phyloP scores from a whole-genome alignment of 345 rosid species.

The Ceriops decandra region DNA sequence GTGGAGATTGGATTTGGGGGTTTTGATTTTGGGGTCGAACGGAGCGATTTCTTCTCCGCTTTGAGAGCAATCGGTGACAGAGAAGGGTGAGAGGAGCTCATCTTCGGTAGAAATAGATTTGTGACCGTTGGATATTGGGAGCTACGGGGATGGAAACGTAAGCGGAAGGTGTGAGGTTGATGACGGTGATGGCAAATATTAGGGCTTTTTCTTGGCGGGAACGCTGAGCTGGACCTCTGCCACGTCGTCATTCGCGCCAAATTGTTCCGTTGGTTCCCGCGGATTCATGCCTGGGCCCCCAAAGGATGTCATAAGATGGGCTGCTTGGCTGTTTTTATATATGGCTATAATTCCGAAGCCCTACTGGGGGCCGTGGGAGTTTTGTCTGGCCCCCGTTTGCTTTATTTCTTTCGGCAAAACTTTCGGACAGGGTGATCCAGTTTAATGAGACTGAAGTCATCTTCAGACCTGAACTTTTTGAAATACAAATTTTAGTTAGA shows the following conservation, averaged over 20 bases:
- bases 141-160: not conserved
- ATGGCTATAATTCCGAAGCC: too few relatives aligned
- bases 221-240: conserved; percentile 32
- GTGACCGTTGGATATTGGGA: not conserved
- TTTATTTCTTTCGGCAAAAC: too few relatives aligned
- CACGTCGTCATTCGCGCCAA: conserved; percentile 46
- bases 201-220: conserved; percentile 34
- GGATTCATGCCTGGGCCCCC: not conserved
- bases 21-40: conserved; percentile 18
- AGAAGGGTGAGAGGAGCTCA: not conserved
- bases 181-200: not conserved
- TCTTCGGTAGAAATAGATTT: not conserved
- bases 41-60: conserved; percentile 6
- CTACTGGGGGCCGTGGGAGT: too few relatives aligned
- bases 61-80: conserved; percentile 12
- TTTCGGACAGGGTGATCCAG: too few relatives aligned
- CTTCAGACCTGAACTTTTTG: too few relatives aligned
- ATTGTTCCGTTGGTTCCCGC: conserved; percentile 61
- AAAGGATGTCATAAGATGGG: too few relatives aligned
- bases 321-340: too few relatives aligned
- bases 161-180: not conserved
- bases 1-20: conserved; percentile 1
- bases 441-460: too few relatives aligned
- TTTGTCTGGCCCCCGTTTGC: too few relatives aligned
- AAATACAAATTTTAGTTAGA: too few relatives aligned